phyloP scores from a whole-genome alignment of 495 filamentous ascomycete genomes.

The Penicillium cinerascens region DNA sequence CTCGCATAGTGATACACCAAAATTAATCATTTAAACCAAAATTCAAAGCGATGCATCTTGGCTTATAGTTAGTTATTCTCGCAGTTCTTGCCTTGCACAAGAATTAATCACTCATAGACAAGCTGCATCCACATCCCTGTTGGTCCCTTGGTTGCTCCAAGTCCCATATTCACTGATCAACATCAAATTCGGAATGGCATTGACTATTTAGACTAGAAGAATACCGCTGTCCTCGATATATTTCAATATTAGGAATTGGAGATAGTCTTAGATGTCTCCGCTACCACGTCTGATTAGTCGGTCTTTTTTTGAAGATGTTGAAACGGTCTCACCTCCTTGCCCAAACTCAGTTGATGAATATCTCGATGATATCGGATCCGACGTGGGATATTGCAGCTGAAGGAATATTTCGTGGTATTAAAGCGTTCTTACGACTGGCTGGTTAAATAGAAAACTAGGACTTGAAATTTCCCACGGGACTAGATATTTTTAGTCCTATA shows the following conservation, averaged over 20 bases:
- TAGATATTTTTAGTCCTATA: too few relatives aligned
- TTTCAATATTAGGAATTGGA: neutral
- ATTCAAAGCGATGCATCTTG: conserved; percentile 7
- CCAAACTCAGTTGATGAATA: too few relatives aligned
- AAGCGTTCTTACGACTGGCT: too few relatives aligned
- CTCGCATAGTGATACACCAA: conserved; percentile 2
- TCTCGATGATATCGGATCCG: too few relatives aligned
- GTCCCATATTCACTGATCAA: neutral
- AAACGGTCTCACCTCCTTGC: neutral
- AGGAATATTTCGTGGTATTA: too few relatives aligned
- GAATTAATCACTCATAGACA: neutral
- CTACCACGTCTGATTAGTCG: conserved; percentile 1
- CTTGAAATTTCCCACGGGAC: too few relatives aligned
- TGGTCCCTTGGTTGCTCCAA: neutral
- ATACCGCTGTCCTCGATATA: neutral
- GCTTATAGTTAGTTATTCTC: conserved; percentile 2
- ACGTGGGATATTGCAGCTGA: too few relatives aligned
- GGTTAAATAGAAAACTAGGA: too few relatives aligned
- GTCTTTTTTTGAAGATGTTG: conserved; percentile 1
- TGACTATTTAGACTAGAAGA: neutral
- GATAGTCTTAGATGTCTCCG: neutral
- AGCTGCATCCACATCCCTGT: neutral
- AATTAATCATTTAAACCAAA: neutral
- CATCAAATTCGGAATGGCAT: neutral
- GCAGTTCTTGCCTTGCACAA: neutral